phyloP scores from a whole-genome alignment of 768 basidiomycete species.

The Lactifluus volemus region DNA sequence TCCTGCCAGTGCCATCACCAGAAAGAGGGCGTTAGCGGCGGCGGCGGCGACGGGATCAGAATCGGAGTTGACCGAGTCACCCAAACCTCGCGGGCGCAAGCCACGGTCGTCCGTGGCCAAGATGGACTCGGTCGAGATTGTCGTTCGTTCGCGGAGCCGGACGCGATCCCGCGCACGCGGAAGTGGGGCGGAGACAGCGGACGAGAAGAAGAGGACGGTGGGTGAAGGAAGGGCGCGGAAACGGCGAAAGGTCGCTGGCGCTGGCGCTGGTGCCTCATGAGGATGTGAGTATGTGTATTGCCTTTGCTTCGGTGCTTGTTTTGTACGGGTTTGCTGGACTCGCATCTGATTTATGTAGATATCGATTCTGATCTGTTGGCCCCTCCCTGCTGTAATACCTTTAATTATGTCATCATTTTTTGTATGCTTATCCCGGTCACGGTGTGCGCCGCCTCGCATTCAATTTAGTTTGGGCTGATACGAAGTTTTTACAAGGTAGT shows the following conservation, averaged over 20 bases:
- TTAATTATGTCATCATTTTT: too few species aligned
- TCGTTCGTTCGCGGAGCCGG: conserved; percentile 7
- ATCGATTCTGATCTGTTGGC: too few species aligned
- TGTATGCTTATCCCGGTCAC: too few species aligned
- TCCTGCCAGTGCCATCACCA: not conserved
- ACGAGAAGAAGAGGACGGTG: conserved; percentile 10
- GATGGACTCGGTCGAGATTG: conserved; percentile 13
- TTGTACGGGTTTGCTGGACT: too few species aligned
- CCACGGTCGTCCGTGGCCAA: not conserved
- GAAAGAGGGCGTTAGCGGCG: not conserved
- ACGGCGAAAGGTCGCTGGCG: conserved; percentile 6
- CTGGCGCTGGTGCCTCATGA: not conserved
- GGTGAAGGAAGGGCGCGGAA: conserved; percentile 8
- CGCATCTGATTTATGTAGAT: too few species aligned
- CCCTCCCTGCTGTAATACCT: too few species aligned
- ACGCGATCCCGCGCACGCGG: conserved; percentile 11
- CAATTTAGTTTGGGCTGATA: too few species aligned
- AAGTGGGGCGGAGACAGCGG: conserved; percentile 7
- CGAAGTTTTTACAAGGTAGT: too few species aligned
- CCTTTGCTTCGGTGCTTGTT: too few species aligned
- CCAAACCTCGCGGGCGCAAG: conserved; percentile 6
- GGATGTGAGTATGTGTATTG: not conserved
- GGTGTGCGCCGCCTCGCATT: too few species aligned
- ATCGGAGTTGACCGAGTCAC: not conserved
- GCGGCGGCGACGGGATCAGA: too few species aligned